phyloP scores from a whole-genome alignment of 2,329 filamentous ascomycete species.

The Onygenales sp. region DNA sequence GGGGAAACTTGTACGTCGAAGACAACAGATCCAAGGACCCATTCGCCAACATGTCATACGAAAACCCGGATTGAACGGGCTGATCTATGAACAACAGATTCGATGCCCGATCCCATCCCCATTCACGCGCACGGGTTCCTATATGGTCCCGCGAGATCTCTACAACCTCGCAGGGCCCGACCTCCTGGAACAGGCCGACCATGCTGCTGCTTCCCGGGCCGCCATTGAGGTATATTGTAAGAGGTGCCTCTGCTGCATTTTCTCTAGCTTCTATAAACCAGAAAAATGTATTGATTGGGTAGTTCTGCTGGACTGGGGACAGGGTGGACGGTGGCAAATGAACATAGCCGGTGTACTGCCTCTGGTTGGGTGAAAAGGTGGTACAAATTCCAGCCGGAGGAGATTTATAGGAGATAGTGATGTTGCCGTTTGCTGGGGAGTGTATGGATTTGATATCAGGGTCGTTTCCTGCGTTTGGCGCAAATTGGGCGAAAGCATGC shows the following conservation, averaged over 20 bases:
- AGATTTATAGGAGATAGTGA: constrained; percentile 60
- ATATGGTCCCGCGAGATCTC: constrained; percentile 25
- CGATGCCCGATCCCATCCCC: constrained; percentile 47
- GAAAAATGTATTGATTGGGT: constrained; percentile 18
- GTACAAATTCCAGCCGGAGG: constrained; percentile 47
- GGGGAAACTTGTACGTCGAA: constrained; percentile 5
- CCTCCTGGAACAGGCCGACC: constrained; percentile 33
- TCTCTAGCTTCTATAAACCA: constrained; percentile 41
- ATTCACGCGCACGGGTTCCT: constrained; percentile 35
- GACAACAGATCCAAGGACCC: constrained; percentile 11
- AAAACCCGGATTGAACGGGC: constrained; percentile 45
- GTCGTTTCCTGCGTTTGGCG: constrained; percentile 2
- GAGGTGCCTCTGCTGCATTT: constrained; percentile 32
- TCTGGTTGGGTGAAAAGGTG: constrained; percentile 44
- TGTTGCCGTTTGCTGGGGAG: constrained; percentile 51
- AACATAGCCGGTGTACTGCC: constrained; percentile 15
- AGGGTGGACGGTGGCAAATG: constrained; percentile 7
- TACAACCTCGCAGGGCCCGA: constrained; percentile 35
- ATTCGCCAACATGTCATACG: constrained; percentile 9
- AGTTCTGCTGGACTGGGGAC: constrained; percentile 7
- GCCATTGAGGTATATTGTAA: constrained; percentile 38
- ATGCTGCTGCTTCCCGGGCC: constrained; percentile 37
- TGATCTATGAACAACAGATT: constrained; percentile 65
- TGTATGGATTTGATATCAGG: constrained; percentile 46
- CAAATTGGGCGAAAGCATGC: not conserved